These are phyloP conservation scores for Pistacia vera DNA, from an alignment of 345 rosid genomes.

Conservation along the genomic window DNA sequence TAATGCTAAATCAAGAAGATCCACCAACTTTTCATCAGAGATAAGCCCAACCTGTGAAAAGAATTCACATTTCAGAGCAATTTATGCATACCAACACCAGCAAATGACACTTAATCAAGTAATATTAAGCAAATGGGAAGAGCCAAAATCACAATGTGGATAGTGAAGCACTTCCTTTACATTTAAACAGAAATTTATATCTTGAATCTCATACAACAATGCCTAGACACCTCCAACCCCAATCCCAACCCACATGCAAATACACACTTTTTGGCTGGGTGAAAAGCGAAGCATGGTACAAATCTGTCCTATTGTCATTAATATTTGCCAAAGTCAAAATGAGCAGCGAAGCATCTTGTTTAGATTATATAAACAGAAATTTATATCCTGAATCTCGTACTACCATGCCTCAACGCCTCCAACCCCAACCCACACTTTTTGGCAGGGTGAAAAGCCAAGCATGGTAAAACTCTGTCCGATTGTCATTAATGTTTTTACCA, in stretches of 20 bases:
- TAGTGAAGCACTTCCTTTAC: too few species aligned
- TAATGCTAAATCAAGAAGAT: conserved; percentile 97
- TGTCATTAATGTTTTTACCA: not conserved
- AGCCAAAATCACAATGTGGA: too few species aligned
- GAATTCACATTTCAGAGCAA: conserved; percentile 15
- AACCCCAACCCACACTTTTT: not conserved
- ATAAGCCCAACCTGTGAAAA: conserved; percentile 83
- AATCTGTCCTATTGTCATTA: too few species aligned
- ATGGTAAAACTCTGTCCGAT: not conserved
- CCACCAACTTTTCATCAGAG: conserved; percentile 94
- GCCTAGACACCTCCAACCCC: too few species aligned
- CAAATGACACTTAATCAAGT: not conserved
- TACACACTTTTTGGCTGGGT: too few species aligned
- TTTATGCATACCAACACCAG: conserved; percentile 16
- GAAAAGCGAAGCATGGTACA: too few species aligned
- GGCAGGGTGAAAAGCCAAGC: not conserved
- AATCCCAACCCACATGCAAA: too few species aligned
- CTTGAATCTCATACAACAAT: too few species aligned
- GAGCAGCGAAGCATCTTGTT: not conserved
- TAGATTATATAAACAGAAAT: conserved; percentile 5
- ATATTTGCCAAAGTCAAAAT: not conserved
- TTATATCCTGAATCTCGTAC: not conserved
- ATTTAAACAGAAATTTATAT: too few species aligned
- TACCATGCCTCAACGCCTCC: not conserved
- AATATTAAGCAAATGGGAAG: not conserved